Conservation (phyloP, 192 early-diverging fungal genomes). For the Backusella westeae region DNA sequence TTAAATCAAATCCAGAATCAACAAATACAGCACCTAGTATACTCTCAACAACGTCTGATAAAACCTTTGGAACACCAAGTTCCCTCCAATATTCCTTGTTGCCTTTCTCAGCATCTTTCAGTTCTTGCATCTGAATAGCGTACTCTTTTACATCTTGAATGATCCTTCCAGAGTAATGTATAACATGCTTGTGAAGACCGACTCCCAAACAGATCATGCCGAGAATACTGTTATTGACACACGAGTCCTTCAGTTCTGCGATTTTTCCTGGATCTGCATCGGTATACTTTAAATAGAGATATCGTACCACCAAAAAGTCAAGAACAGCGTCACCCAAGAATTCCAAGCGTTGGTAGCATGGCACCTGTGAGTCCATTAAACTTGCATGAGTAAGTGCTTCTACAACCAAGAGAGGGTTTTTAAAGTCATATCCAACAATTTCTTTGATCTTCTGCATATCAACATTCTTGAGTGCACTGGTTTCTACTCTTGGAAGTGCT, state of each 20-base stretch:
- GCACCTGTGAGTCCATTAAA: slow-evolving; percentile 42
- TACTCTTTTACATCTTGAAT: slow-evolving; percentile 56
- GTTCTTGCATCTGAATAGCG: slow-evolving; percentile 42
- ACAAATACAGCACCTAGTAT: slow-evolving; percentile 84
- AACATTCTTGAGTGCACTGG: background rate
- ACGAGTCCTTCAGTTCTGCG: slow-evolving; percentile 78
- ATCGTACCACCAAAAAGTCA: slow-evolving; percentile 72
- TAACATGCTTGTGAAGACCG: slow-evolving; percentile 64
- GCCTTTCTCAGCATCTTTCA: slow-evolving; percentile 27
- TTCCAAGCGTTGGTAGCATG: slow-evolving; percentile 90
- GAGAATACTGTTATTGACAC: slow-evolving; percentile 85
- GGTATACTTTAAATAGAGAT: slow-evolving; percentile 68
- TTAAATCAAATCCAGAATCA: slow-evolving; percentile 71
- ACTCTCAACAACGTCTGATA: slow-evolving; percentile 85
- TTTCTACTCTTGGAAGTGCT: slow-evolving; percentile 18
- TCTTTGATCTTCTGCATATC: slow-evolving; percentile 32
- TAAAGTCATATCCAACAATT: slow-evolving; percentile 68
- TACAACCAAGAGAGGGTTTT: slow-evolving; percentile 56
- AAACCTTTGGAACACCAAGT: slow-evolving; percentile 77
- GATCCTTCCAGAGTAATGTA: slow-evolving; percentile 59
- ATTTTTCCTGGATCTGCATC: slow-evolving; percentile 72
- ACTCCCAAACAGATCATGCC: slow-evolving; percentile 61
- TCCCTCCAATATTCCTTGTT: slow-evolving; percentile 74
- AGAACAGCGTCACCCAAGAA: slow-evolving; percentile 82
- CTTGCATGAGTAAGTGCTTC: slow-evolving; percentile 91